A percentile compares a stretch with the other conserved stretches of the same genome.
phyloP scores from a whole-genome alignment of 768 basidiomycete species.

The Amyloporia xantha region DNA sequence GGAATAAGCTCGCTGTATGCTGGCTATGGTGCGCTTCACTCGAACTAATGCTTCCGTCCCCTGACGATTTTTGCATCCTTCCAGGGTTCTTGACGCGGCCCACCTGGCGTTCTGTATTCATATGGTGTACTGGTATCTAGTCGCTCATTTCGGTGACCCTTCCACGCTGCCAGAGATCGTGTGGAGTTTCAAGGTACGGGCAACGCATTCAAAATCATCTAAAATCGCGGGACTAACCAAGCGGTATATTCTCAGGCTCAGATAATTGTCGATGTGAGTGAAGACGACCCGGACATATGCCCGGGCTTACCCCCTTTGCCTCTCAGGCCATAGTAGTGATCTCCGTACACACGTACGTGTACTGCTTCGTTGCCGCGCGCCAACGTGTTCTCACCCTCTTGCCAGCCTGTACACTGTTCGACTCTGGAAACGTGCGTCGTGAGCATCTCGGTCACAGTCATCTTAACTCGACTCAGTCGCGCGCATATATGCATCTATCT shows the following conservation, averaged over 20 bases:
- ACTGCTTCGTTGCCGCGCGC: background rate
- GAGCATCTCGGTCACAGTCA: background rate
- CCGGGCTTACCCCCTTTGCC: no score
- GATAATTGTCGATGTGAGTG: constrained; percentile 15
- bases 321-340: constrained; percentile 12
- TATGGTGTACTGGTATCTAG: constrained; percentile 16
- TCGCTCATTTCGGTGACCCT: constrained; percentile 12
- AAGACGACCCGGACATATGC: no score
- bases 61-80: background rate
- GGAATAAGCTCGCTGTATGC: constrained; percentile 14
- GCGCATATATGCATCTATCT: no score
- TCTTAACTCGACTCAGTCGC: no score
- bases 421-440: constrained; percentile 14
- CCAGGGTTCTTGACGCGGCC: constrained; percentile 14
- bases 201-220: background rate
- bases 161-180: constrained; percentile 11
- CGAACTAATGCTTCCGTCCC: background rate
- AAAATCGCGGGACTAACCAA: no score
- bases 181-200: constrained; percentile 16
- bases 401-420: constrained; percentile 13
- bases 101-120: constrained; percentile 15
- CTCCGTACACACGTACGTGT: constrained; percentile 15
- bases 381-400: background rate
- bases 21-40: constrained; percentile 11
- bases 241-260: constrained; percentile 13